These are phyloP conservation scores for Aureoboletus auriporus DNA, from an alignment of 768 basidiomycete species.

Conservation along the genomic window DNA sequence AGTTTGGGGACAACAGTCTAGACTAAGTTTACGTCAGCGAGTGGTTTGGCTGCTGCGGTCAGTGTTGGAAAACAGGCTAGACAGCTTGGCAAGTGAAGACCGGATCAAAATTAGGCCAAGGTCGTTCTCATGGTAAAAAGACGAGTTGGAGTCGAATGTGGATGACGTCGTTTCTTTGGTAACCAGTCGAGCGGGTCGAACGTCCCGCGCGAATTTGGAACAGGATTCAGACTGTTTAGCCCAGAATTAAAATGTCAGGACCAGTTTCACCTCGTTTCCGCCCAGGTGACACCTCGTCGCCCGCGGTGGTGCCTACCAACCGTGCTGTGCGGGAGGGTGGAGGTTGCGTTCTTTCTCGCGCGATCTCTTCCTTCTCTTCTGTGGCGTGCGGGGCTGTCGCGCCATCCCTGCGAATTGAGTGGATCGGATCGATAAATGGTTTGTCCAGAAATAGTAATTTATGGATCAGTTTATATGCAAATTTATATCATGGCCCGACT, in stretches of 20 bases:
- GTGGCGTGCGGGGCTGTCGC: constrained; percentile 19
- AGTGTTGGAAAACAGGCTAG: too few relatives aligned
- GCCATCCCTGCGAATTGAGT: neutral
- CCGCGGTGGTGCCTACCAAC: constrained; percentile 3
- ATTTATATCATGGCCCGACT: constrained; percentile 5
- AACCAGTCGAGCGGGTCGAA: constrained; percentile 12
- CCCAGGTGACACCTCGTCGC: neutral
- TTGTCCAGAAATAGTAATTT: neutral
- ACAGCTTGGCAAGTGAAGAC: neutral
- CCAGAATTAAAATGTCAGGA: too few relatives aligned
- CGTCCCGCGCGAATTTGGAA: neutral
- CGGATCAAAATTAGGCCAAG: constrained; percentile 9
- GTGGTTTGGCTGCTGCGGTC: too few relatives aligned
- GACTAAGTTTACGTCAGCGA: too few relatives aligned
- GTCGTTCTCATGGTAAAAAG: constrained; percentile 5
- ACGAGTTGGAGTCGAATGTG: constrained; percentile 1
- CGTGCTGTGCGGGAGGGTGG: too few relatives aligned
- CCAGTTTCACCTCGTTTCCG: constrained; percentile 14
- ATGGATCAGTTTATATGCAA: constrained; percentile 9
- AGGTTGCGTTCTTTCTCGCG: too few relatives aligned
- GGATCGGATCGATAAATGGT: constrained; percentile 20
- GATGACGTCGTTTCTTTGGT: constrained; percentile 25
- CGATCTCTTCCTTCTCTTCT: constrained; percentile 1
- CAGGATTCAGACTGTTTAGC: too few relatives aligned
- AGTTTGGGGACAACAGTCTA: too few relatives aligned